Percentiles rank a stretch among this genome's conserved stretches.
These are phyloP conservation scores for Ophiosphaerella narmari DNA, from an alignment of 2,329 filamentous ascomycete species.

Conservation along the genomic window DNA sequence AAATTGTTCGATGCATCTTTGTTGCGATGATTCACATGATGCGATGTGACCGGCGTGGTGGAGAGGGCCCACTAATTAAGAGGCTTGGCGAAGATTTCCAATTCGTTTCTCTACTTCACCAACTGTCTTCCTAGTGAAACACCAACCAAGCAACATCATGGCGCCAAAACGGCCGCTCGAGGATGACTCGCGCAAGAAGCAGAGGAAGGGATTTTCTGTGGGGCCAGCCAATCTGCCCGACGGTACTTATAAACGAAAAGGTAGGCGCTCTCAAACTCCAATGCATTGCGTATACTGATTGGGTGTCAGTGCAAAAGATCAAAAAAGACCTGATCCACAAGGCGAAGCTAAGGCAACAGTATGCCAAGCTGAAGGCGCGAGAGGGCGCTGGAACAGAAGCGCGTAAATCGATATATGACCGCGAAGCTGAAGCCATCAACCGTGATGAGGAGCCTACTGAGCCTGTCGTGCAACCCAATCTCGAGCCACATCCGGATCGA, in stretches of 20 bases:
- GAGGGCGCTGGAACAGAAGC: constrained; percentile 49
- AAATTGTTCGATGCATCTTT: constrained; percentile 1
- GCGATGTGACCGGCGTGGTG: constrained; percentile 13
- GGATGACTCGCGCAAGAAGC: constrained; percentile 51
- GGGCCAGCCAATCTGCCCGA: constrained; percentile 91
- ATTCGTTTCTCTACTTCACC: constrained; percentile 6
- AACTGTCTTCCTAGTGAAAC: constrained; percentile 3
- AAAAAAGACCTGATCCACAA: constrained; percentile 89
- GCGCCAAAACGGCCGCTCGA: constrained; percentile 63
- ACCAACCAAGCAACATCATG: constrained; percentile 51
- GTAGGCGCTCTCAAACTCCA: constrained; percentile 42
- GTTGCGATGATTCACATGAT: constrained; percentile 10
- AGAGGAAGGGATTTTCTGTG: constrained; percentile 76
- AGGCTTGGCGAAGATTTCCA: constrained; percentile 25
- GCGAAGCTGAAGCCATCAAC: constrained; percentile 35
- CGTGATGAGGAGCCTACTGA: constrained; percentile 23
- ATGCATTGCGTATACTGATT: constrained; percentile 5
- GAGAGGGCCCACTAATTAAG: constrained; percentile 15
- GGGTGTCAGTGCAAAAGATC: constrained; percentile 74
- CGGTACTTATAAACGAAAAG: constrained; percentile 83
- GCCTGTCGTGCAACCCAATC: constrained; percentile 37
- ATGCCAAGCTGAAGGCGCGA: constrained; percentile 80
- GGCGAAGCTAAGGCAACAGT: constrained; percentile 90
- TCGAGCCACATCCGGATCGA: constrained; percentile 65
- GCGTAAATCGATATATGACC: constrained; percentile 42